Percentiles rank a stretch among this genome's conserved stretches.
Evolutionary conservation across 768 basidiomycete species (phyloP).

Genomic region (Baorangia bicolor): DNA sequence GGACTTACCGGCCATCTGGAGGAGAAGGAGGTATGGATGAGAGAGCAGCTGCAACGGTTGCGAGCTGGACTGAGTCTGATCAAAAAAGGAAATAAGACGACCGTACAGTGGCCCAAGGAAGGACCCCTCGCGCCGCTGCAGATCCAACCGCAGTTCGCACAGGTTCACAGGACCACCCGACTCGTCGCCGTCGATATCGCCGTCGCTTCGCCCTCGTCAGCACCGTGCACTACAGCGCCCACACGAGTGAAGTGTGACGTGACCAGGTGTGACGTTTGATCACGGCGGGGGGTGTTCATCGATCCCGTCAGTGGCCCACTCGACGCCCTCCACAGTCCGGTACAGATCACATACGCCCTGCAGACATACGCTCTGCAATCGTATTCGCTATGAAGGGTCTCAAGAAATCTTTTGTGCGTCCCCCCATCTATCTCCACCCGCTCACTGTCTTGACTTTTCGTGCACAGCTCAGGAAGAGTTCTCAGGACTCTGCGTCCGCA

Average conservation of each 20-base stretch:
- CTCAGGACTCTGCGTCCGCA: constrained; percentile 60
- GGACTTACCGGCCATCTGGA: constrained; percentile 65
- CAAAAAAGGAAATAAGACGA: constrained; percentile 26
- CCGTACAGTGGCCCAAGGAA: background rate
- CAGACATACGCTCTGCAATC: constrained; percentile 19
- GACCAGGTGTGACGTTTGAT: constrained; percentile 30
- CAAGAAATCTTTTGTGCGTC: constrained; percentile 75
- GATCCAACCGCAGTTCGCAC: background rate
- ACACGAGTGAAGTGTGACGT: constrained; percentile 25
- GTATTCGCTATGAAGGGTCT: constrained; percentile 67
- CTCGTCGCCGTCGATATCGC: background rate
- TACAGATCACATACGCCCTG: background rate
- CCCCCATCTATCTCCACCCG: constrained; percentile 14
- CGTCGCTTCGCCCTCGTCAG: background rate
- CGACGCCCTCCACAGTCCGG: constrained; percentile 11
- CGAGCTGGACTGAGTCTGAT: constrained; percentile 21
- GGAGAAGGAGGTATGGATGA: background rate
- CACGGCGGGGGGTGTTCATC: constrained; percentile 37
- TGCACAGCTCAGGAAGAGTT: constrained; percentile 66
- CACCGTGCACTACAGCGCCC: constrained; percentile 5
- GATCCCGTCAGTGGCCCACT: constrained; percentile 37
- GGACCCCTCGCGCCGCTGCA: background rate
- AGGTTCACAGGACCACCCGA: background rate
- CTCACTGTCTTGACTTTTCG: constrained; percentile 23
- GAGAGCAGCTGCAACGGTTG: constrained; percentile 13